Conservation (phyloP, 140 eudicot genomes). For the Ambrosia hybrid region DNA sequence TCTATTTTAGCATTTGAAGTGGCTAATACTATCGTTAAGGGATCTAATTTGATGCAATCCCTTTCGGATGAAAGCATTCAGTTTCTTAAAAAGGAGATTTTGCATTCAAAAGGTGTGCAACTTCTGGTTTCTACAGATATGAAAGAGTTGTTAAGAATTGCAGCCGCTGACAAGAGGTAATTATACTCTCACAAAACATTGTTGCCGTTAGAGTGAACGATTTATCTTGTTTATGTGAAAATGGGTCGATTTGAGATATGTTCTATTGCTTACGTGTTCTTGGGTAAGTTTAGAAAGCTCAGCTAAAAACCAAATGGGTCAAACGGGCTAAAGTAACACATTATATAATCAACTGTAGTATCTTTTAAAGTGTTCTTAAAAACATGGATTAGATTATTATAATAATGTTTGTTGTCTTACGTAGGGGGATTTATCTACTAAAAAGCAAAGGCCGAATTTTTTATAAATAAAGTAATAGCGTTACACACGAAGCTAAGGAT, state of each 20-base stretch:
- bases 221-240: background rate
- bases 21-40: conserved; percentile 86
- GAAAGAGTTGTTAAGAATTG: conserved; percentile 71
- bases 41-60: conserved; percentile 79
- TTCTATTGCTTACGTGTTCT: background rate
- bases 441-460: background rate
- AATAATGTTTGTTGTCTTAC: no score
- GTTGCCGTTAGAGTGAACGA: background rate
- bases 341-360: background rate
- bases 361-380: no score
- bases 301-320: background rate
- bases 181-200: background rate
- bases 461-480: background rate
- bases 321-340: background rate
- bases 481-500: background rate
- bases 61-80: conserved; percentile 73
- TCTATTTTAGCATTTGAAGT: conserved; percentile 90
- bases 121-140: conserved; percentile 79
- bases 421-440: no score
- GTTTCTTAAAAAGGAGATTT: conserved; percentile 61
- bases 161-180: conserved; percentile 94
- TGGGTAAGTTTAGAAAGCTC: background rate
- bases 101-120: conserved; percentile 79
- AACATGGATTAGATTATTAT: no score
- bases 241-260: background rate